Percentiles rank a stretch among this genome's conserved stretches.
Evolutionary conservation across 2,329 filamentous ascomycete species (phyloP).

Genomic region (Teratosphaeria viscida): DNA sequence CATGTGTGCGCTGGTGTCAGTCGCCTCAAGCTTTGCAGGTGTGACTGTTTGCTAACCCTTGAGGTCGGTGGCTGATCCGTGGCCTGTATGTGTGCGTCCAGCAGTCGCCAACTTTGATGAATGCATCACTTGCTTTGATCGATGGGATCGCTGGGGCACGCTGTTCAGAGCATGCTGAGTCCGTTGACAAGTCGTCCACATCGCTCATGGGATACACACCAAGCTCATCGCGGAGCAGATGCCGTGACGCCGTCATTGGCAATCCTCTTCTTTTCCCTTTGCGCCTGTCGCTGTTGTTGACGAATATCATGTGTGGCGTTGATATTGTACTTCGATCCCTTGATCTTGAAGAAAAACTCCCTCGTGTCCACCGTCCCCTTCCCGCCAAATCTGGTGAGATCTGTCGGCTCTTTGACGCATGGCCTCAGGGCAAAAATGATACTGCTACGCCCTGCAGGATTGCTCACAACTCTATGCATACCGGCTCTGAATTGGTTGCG

Average conservation of each 20-base stretch:
- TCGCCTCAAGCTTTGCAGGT: too few species aligned
- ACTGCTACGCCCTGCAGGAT: slow-evolving; percentile 15
- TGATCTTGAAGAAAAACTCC: slow-evolving; percentile 13
- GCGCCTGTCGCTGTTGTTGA: slow-evolving; percentile 1
- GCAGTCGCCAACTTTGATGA: too few species aligned
- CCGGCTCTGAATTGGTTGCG: slow-evolving; percentile 12
- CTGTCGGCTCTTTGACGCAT: slow-evolving; percentile 12
- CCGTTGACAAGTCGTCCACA: too few species aligned
- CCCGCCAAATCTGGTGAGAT: slow-evolving; percentile 15
- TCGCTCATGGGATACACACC: not conserved
- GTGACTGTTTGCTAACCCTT: too few species aligned
- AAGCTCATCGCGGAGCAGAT: not conserved
- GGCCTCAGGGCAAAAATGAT: slow-evolving; percentile 19
- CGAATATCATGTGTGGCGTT: slow-evolving; percentile 7
- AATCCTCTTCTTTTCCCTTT: not conserved
- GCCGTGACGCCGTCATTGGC: not conserved
- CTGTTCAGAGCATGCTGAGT: too few species aligned
- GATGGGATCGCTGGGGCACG: too few species aligned
- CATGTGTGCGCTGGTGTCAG: too few species aligned
- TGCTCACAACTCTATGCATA: slow-evolving; percentile 17
- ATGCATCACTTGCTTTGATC: too few species aligned
- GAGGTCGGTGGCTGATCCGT: too few species aligned
- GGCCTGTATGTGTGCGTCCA: too few species aligned
- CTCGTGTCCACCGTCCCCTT: slow-evolving; percentile 10
- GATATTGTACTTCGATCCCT: slow-evolving; percentile 11